These are phyloP conservation scores for Anthracocystis walkeri DNA, from an alignment of 1,284 basidiomycete species.

Conservation along the genomic window DNA sequence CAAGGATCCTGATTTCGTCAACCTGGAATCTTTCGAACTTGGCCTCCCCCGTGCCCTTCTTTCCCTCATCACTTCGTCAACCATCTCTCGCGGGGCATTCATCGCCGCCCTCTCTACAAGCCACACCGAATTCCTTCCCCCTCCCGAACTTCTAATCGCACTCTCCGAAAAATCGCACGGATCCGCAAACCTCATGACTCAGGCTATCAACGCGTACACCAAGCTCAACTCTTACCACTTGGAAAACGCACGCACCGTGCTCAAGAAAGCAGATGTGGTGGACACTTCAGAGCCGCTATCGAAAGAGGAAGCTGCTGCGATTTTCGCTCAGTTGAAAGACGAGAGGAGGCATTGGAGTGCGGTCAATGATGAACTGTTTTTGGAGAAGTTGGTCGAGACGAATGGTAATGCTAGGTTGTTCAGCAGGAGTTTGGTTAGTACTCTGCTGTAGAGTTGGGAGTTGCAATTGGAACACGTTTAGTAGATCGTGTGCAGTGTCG, in stretches of 20 bases:
- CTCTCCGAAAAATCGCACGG: constrained; percentile 27
- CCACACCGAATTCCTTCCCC: constrained; percentile 49
- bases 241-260: constrained; percentile 33
- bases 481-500: no score
- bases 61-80: constrained; percentile 36
- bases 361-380: constrained; percentile 62
- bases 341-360: constrained; percentile 51
- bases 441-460: constrained; percentile 28
- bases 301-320: constrained; percentile 47
- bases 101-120: constrained; percentile 52
- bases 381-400: constrained; percentile 63
- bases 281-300: constrained; percentile 35
- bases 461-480: no score
- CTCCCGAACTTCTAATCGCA: constrained; percentile 51
- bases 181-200: constrained; percentile 16
- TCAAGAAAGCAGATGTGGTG: constrained; percentile 31
- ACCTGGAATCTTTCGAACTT: constrained; percentile 83
- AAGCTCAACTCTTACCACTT: constrained; percentile 48
- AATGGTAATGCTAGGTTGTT: constrained; percentile 59
- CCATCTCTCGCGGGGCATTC: constrained; percentile 39
- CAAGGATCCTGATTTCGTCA: constrained; percentile 80
- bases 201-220: constrained; percentile 59
- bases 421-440: constrained; percentile 47
- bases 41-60: constrained; percentile 76
- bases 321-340: constrained; percentile 52